Conservation (phyloP, 1,284 basidiomycete genomes). For the Phylloboletellus chloephorus region DNA sequence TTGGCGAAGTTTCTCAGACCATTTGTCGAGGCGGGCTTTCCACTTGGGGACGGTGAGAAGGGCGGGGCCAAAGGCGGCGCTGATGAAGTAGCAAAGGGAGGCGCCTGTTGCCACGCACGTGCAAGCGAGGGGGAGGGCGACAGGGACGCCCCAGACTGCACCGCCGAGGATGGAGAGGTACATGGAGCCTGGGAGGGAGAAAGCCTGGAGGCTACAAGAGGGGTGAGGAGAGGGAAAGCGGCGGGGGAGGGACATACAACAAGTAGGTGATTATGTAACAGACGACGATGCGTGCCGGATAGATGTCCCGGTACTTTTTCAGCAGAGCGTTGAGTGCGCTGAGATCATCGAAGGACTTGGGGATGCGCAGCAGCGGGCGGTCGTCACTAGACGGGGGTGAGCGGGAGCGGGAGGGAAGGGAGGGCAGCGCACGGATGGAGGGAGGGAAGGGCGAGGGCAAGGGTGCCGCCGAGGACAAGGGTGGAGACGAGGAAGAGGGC, state of each 20-base stretch:
- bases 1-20: slow-evolving; percentile 67
- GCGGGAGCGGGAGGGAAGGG: slow-evolving; percentile 1
- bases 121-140: slow-evolving; percentile 88
- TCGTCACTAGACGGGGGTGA: slow-evolving; percentile 51
- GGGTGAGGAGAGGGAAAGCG: slow-evolving; percentile 12
- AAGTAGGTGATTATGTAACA: slow-evolving; percentile 87
- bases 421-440: slow-evolving; percentile 61
- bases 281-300: slow-evolving; percentile 74
- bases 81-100: slow-evolving; percentile 89
- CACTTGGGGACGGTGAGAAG: slow-evolving; percentile 82
- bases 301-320: slow-evolving; percentile 85
- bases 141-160: slow-evolving; percentile 90
- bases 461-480: slow-evolving; percentile 61
- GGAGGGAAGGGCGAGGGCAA: slow-evolving; percentile 76
- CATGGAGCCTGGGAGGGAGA: slow-evolving; percentile 96
- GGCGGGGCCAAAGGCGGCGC: slow-evolving; percentile 84
- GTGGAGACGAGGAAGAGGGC: slow-evolving; percentile 70
- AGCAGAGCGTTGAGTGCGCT: slow-evolving; percentile 76
- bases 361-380: slow-evolving; percentile 67
- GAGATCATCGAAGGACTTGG: slow-evolving; percentile 78
- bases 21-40: slow-evolving; percentile 74
- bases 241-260: slow-evolving; percentile 55
- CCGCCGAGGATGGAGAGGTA: slow-evolving; percentile 96
- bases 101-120: slow-evolving; percentile 89
- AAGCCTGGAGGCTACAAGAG: slow-evolving; percentile 78